phyloP scores from a whole-genome alignment of 192 early-diverging fungal genomes.

The Umbelopsis sp. region DNA sequence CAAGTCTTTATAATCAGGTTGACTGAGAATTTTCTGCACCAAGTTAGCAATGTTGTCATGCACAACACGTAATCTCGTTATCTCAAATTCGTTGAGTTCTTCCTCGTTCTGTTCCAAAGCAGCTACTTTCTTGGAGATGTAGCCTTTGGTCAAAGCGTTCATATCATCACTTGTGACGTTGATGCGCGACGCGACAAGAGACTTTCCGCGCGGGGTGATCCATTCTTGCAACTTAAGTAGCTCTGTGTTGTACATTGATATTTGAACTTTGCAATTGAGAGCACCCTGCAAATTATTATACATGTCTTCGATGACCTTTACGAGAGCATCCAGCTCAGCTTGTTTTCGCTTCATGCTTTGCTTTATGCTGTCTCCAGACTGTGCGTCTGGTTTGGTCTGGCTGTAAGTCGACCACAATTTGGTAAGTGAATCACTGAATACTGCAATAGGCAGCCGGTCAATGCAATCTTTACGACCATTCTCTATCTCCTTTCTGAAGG shows the following conservation, averaged over 20 bases:
- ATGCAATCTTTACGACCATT: constrained; percentile 28
- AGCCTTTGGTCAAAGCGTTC: not conserved
- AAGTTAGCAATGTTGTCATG: not conserved
- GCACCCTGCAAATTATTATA: not conserved
- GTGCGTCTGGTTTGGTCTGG: not conserved
- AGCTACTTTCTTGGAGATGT: not conserved
- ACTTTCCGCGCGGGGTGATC: not conserved
- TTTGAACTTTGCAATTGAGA: not conserved
- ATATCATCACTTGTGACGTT: constrained; percentile 1
- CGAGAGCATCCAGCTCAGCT: not conserved
- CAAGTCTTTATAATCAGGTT: not conserved
- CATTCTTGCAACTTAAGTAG: not conserved
- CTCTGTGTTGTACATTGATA: not conserved
- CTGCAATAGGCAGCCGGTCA: constrained; percentile 20
- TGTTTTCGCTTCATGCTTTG: constrained; percentile 6
- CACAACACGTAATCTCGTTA: not conserved
- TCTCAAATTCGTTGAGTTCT: not conserved
- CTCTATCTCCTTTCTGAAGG: constrained; percentile 20
- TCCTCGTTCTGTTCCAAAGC: not conserved
- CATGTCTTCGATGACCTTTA: not conserved
- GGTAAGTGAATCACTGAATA: constrained; percentile 12
- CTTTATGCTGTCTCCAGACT: not conserved
- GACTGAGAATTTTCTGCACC: not conserved
- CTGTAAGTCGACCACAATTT: not conserved
- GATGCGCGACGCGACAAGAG: not conserved